These are phyloP conservation scores for Alternaria atra DNA, from an alignment of 2,329 filamentous ascomycete genomes.

Conservation along the genomic window DNA sequence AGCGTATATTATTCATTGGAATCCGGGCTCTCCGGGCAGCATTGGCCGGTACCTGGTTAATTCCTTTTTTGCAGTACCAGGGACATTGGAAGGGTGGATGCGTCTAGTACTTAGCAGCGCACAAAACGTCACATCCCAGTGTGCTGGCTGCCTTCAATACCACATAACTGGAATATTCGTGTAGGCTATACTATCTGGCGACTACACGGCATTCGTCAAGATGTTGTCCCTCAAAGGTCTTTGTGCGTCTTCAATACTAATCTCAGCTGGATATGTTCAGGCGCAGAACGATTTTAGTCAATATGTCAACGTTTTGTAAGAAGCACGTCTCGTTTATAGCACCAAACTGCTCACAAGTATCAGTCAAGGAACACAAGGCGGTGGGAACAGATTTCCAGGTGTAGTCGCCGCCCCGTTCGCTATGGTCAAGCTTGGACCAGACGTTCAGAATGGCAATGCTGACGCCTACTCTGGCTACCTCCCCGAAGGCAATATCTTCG, in stretches of 20 bases:
- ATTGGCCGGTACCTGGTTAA: not conserved
- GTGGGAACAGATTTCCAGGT: conserved; percentile 51
- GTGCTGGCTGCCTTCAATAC: not conserved
- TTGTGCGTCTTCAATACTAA: not conserved
- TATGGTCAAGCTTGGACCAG: conserved; percentile 49
- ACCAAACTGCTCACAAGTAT: not conserved
- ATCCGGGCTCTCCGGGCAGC: not conserved
- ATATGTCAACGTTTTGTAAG: conserved; percentile 51
- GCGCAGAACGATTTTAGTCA: conserved; percentile 34
- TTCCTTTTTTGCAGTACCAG: not conserved
- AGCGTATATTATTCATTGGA: not conserved
- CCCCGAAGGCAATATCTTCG: conserved; percentile 41
- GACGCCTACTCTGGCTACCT: conserved; percentile 51
- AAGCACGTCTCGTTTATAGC: not conserved
- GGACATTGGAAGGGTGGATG: not conserved
- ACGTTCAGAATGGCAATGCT: conserved; percentile 39
- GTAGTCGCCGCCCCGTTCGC: conserved; percentile 50
- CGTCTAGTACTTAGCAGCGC: conserved; percentile 1
- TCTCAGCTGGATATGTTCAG: not conserved
- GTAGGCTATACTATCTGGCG: no score
- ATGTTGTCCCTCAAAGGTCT: not conserved
- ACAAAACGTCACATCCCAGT: not conserved
- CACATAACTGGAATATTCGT: no score
- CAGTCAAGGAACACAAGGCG: conserved; percentile 34
- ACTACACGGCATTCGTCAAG: not conserved